Base-by-base conservation (phyloP, 495 filamentous ascomycete genomes). In the Opeltia flavorubescens region DNA sequence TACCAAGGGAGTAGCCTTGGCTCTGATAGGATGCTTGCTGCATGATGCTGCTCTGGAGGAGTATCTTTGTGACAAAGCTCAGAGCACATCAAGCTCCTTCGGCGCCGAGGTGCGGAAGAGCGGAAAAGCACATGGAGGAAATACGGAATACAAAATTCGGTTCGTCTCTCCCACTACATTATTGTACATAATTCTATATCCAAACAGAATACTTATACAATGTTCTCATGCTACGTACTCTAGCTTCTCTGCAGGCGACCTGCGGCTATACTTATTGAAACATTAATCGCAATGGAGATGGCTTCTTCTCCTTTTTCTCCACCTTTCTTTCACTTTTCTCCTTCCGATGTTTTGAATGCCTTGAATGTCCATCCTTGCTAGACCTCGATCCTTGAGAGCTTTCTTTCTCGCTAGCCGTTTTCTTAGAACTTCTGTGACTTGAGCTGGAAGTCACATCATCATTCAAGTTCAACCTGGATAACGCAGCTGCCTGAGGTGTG, bases 401-500 rank as follows among this genome's bases (percentile, higher is more conserved):
- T 24, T 24, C 39, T 36, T 44, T 46, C 15, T 51, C 51, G 29
- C 45, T 43, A 11, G 27, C 13, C 13, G 25, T n/a, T 21, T 50
- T 55, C 13, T 9, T 54, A 5, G 3, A 20, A 26, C 45, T 54
- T 44, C 47, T 51, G 55, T 47, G 53, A 33, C 28, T 15, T 3
- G 25, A 26, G n/a, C 28, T 44, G 11, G 41, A 20, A 13, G 51
- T 49, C 18, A 61, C 62, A 25, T 56, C 60, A 15, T 63, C 66
- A 38, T 63, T 58, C 17, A 72, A 50, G 38, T 72, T 66, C 21
- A 74, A 63, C 25, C 70, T 69, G 0, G 69, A 73, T 59, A 80
- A 69, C 44, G 72, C 69, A 44, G 78, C 77, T 0, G 88, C 88
- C 23, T 73, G 72, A 4, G 83, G 82, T 18, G 83, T 91, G 61